Evolutionary conservation across 2,329 filamentous ascomycete species (phyloP), one percentile per base, ranked within the genome.

Genomic region (Exophiala alcalophila): DNA sequence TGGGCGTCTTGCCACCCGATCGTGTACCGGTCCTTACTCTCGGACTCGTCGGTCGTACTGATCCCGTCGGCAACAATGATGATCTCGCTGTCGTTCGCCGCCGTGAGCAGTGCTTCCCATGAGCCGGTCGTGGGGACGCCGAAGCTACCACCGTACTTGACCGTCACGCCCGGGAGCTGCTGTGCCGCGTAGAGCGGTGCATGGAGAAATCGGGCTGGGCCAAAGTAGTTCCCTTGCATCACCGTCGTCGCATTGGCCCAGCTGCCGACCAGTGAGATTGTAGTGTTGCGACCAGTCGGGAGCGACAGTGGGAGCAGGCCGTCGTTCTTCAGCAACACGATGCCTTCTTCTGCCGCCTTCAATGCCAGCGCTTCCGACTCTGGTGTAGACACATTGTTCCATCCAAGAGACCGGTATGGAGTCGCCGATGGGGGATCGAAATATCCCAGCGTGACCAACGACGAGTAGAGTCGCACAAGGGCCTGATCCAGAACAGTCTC

Each of bases 221-320:
- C 78, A 44, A 57, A 66, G 60, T 83, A 83, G 53, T 77, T 78
- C 0, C 78, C 79, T 36, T 75, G 74, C 64, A 83, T 70, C 46
- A 80, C 70, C 4, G 61, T 65, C 0, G 75, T 76, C 5, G 74
- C 74, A 37, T 77, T 77, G 2, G 74, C 77, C 70, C 77, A 82
- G 32, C 70, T 70, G 0, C 78, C 79, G 19, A 83, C 64, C 29
- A 83, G 61, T 0, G 74, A 78, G 3, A 82, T 64, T 5, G 61
- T 68, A 7, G 61, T 60, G 28, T 60, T 63, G 2, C 58, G 61
- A 11, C 53, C 58, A 11, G 65, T 57, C 3, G 58, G 54, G 4
- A 66, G 54, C 3, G 58, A 34, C 4, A 77, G 57, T 0, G 74
- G 74, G 1, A 77, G 58, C 0, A 62, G 58, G 5, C 67, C 69